Conservation (phyloP, 139 green algal genomes). For the Spirogloea muscicola region DNA sequence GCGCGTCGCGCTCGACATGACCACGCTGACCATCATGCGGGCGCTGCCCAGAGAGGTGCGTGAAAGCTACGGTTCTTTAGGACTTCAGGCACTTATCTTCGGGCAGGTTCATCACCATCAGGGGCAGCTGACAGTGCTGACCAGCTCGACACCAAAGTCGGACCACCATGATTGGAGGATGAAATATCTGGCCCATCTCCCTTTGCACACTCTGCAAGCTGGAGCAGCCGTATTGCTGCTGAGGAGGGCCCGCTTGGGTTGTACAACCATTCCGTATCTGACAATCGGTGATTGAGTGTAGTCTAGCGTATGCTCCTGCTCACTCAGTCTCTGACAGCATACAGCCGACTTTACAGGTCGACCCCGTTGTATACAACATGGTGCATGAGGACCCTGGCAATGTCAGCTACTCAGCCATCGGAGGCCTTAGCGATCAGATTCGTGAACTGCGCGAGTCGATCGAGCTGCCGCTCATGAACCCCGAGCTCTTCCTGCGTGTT, state of each 20-base stretch:
- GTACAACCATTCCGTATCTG: too few relatives aligned
- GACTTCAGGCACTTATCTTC: too few relatives aligned
- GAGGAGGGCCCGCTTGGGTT: too few relatives aligned
- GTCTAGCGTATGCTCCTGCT: too few relatives aligned
- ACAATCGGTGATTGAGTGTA: too few relatives aligned
- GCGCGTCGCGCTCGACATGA: slow-evolving; percentile 97
- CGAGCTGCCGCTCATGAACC: slow-evolving; percentile 99
- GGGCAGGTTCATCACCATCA: too few relatives aligned
- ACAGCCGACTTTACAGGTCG: slow-evolving; percentile 61
- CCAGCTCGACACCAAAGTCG: too few relatives aligned
- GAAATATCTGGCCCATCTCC: too few relatives aligned
- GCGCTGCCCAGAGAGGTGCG: slow-evolving; percentile 88
- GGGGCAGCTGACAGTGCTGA: not conserved
- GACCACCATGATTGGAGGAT: too few relatives aligned
- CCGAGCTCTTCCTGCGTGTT: slow-evolving; percentile 95
- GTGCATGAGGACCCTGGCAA: slow-evolving; percentile 91
- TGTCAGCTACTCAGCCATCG: slow-evolving; percentile 95
- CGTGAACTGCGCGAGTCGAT: slow-evolving; percentile 92
- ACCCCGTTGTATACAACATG: slow-evolving; percentile 99
- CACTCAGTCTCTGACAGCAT: too few relatives aligned
- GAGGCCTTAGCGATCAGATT: slow-evolving; percentile 92
- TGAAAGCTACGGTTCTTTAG: slow-evolving; percentile 35
- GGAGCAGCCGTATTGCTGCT: too few relatives aligned
- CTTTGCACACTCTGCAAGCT: too few relatives aligned
- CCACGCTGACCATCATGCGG: slow-evolving; percentile 99